Conservation (phyloP, 2,329 filamentous ascomycete genomes). For the Aspergillus flavus region DNA sequence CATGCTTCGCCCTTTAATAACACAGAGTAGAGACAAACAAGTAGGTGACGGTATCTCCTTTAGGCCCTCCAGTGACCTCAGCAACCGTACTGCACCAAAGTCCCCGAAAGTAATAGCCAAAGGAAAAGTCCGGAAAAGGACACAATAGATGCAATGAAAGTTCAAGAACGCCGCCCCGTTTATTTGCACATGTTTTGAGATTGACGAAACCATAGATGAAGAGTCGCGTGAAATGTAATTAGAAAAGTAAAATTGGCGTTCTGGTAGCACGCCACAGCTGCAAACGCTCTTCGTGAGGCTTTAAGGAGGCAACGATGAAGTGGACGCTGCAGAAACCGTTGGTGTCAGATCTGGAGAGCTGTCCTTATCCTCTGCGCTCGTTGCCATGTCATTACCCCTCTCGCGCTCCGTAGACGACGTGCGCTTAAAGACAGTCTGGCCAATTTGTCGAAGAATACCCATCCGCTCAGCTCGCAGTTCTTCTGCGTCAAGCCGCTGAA, state of each 20-base stretch:
- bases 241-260: background rate
- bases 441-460: constrained; percentile 46
- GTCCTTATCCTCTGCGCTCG: constrained; percentile 36
- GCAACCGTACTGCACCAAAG: constrained; percentile 13
- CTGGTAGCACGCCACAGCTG: background rate
- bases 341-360: constrained; percentile 39
- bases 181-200: constrained; percentile 22
- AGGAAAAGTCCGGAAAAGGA: constrained; percentile 2
- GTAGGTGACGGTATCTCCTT: constrained; percentile 11
- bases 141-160: constrained; percentile 14
- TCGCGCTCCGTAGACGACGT: constrained; percentile 44
- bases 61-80: constrained; percentile 14
- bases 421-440: constrained; percentile 49
- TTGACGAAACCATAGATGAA: constrained; percentile 7
- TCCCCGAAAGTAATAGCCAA: constrained; percentile 12
- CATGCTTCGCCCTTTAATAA: constrained; percentile 13
- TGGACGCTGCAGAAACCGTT: constrained; percentile 40
- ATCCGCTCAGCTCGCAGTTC: constrained; percentile 44
- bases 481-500: constrained; percentile 41
- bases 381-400: constrained; percentile 30
- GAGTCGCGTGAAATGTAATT: background rate
- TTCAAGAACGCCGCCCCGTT: constrained; percentile 23
- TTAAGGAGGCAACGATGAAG: constrained; percentile 31
- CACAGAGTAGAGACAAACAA: constrained; percentile 12
- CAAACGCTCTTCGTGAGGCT: background rate